These are phyloP conservation scores for Lasiosphaeria ovina DNA, from an alignment of 495 filamentous ascomycete genomes.

Conservation along the genomic window DNA sequence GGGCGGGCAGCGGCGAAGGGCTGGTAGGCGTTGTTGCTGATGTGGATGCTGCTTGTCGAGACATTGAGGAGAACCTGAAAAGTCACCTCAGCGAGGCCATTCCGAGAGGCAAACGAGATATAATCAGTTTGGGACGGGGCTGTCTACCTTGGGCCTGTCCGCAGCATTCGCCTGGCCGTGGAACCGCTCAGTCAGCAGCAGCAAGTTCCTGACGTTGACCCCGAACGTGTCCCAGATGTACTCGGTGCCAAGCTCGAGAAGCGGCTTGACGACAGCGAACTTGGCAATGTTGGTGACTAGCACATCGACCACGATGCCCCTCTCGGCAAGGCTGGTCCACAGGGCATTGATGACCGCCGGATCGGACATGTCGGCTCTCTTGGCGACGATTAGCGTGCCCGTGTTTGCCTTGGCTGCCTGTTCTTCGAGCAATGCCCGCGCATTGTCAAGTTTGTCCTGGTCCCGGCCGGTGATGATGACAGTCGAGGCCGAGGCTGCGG, in stretches of 20 bases:
- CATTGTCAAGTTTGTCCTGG: slow-evolving; percentile 8
- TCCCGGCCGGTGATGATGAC: slow-evolving; percentile 29
- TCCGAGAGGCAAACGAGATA: neutral
- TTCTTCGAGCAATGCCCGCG: slow-evolving; percentile 10
- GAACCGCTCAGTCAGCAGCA: slow-evolving; percentile 32
- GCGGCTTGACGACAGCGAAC: slow-evolving; percentile 8
- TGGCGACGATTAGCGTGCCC: slow-evolving; percentile 18
- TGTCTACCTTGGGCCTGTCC: slow-evolving; percentile 1
- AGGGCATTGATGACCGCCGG: slow-evolving; percentile 24
- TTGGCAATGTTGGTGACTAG: slow-evolving; percentile 34
- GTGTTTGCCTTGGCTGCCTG: slow-evolving; percentile 3
- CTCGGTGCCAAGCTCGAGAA: slow-evolving; percentile 29
- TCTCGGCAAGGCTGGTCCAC: slow-evolving; percentile 29
- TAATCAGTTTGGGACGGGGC: neutral
- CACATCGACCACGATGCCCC: slow-evolving; percentile 34
- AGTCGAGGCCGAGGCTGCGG: slow-evolving; percentile 20
- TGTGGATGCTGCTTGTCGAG: slow-evolving; percentile 27
- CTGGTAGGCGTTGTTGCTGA: slow-evolving; percentile 10
- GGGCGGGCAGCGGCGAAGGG: neutral
- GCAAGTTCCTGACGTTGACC: slow-evolving; percentile 29
- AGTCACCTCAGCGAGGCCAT: neutral
- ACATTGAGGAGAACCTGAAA: slow-evolving; percentile 34
- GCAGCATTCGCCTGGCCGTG: slow-evolving; percentile 20
- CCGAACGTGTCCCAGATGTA: slow-evolving; percentile 30
- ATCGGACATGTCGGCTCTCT: slow-evolving; percentile 24